These are phyloP conservation scores for Kockiozyma suomiensis DNA, from an alignment of 805 yeast species.

Conservation along the genomic window DNA sequence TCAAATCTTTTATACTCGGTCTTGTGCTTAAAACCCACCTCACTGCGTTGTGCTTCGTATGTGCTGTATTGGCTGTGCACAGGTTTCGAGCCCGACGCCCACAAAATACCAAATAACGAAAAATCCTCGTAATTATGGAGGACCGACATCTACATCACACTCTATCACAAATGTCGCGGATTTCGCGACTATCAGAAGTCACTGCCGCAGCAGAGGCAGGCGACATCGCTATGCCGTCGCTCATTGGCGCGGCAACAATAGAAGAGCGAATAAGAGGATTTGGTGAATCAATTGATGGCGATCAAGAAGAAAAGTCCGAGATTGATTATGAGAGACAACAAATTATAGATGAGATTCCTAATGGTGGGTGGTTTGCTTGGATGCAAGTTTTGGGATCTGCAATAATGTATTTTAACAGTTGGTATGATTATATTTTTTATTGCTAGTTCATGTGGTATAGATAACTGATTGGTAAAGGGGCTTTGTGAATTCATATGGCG, in stretches of 20 bases:
- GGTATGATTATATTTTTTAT: not conserved
- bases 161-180: not conserved
- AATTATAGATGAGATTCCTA: slow-evolving; percentile 11
- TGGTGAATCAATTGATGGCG: not conserved
- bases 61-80: no score
- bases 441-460: not conserved
- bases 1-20: no score
- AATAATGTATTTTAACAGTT: slow-evolving; percentile 21
- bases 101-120: not conserved
- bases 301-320: not conserved
- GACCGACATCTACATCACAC: not conserved
- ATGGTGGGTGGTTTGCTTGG: slow-evolving; percentile 28
- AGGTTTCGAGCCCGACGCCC: no score
- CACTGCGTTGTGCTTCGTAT: no score
- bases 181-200: slow-evolving; percentile 3
- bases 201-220: slow-evolving; percentile 10
- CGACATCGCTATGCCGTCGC: slow-evolving; percentile 7
- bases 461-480: slow-evolving; percentile 45
- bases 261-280: not conserved
- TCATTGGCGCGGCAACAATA: slow-evolving; percentile 1
- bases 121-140: not conserved
- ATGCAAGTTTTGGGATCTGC: slow-evolving; percentile 21
- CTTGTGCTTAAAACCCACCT: no score
- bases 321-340: not conserved
- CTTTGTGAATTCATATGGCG: slow-evolving; percentile 40